Percentiles rank a stretch among this genome's conserved stretches.
Evolutionary conservation across 306 rosid species (phyloP).

Genomic region (Acmispon strigosus): DNA sequence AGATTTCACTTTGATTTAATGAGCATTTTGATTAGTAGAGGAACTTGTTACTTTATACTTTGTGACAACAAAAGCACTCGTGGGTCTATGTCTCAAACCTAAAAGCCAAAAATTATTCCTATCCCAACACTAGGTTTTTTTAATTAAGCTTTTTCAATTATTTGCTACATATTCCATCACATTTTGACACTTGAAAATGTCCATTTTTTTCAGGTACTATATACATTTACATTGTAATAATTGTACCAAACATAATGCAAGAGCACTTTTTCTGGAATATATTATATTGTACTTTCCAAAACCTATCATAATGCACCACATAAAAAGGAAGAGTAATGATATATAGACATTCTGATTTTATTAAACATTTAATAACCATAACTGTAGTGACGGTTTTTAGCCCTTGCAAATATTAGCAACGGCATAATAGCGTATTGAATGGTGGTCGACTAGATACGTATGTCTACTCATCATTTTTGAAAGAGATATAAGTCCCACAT

Average conservation of each 20-base stretch:
- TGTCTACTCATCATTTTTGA: no score
- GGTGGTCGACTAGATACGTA: no score
- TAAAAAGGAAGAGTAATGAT: no score
- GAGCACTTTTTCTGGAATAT: neutral
- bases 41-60: conserved; percentile 25
- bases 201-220: neutral
- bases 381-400: no score
- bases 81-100: conserved; percentile 18
- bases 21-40: conserved; percentile 13
- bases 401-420: no score
- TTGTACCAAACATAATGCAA: neutral
- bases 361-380: no score
- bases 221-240: neutral
- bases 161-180: conserved; percentile 2
- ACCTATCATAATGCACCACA: neutral
- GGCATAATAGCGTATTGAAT: no score
- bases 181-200: neutral
- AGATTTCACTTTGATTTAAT: conserved; percentile 18
- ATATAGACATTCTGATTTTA: no score
- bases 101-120: conserved; percentile 25
- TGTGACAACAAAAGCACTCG: conserved; percentile 34
- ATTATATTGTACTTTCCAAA: no score
- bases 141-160: neutral
- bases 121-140: neutral
- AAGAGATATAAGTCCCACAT: no score